Evolutionary conservation across 1,139 yeast species (phyloP).

Genomic region (Zygoascus hellenicus): DNA sequence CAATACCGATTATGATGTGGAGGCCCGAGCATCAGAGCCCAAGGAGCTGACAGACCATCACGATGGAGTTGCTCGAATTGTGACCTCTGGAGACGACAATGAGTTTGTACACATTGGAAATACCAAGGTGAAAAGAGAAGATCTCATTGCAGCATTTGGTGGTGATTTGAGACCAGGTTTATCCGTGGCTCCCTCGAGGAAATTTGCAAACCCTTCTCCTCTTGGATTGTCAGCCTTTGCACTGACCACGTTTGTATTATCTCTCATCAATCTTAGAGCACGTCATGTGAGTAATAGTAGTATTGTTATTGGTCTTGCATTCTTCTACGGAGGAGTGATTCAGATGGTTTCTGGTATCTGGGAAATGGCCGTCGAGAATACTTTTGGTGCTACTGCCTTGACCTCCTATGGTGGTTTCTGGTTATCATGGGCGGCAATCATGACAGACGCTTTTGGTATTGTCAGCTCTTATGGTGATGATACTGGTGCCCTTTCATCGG

Average conservation of each 20-base stretch:
- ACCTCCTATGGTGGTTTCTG: constrained; percentile 80
- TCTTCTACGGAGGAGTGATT: constrained; percentile 80
- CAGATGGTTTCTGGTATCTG: constrained; percentile 74
- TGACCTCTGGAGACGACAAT: constrained; percentile 35
- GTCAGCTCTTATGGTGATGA: constrained; percentile 45
- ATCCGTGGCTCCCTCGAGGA: constrained; percentile 57
- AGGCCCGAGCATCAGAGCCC: constrained; percentile 13
- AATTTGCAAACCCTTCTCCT: constrained; percentile 86
- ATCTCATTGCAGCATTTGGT: constrained; percentile 62
- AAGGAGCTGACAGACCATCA: background rate
- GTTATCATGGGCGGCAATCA: constrained; percentile 71
- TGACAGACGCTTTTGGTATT: constrained; percentile 70
- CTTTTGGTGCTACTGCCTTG: constrained; percentile 81
- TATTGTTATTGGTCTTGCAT: constrained; percentile 66
- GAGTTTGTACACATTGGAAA: constrained; percentile 72
- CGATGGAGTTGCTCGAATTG: constrained; percentile 25
- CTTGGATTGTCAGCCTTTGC: constrained; percentile 82
- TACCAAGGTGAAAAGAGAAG: constrained; percentile 58
- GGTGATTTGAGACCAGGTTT: constrained; percentile 65
- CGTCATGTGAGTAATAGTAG: constrained; percentile 50
- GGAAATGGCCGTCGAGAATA: constrained; percentile 64
- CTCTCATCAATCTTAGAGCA: constrained; percentile 58
- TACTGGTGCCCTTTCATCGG: constrained; percentile 43
- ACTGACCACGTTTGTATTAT: constrained; percentile 73
- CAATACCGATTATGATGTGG: constrained; percentile 11